These are phyloP conservation scores for Naganishia onofrii DNA, from an alignment of 768 basidiomycete genomes.

Conservation along the genomic window DNA sequence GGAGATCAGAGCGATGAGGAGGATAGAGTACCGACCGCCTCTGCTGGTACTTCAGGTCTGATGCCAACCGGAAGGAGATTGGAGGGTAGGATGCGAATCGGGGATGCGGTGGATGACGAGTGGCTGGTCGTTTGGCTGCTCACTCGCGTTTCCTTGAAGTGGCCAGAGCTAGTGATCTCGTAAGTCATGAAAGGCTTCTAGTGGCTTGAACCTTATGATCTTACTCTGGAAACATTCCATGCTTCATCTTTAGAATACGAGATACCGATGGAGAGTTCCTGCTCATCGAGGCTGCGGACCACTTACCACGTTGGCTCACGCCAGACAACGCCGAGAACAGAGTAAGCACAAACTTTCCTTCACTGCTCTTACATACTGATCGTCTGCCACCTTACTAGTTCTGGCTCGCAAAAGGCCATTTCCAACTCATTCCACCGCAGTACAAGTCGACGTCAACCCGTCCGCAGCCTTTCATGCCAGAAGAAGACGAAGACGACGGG, in stretches of 20 bases:
- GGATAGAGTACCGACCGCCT: not conserved
- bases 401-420: conserved; percentile 77
- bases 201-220: too few species aligned
- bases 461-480: conserved; percentile 31
- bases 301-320: conserved; percentile 82
- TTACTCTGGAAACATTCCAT: not conserved
- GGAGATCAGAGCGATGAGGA: not conserved
- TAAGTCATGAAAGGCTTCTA: conserved; percentile 50
- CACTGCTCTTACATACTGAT: not conserved
- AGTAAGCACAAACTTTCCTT: conserved; percentile 58
- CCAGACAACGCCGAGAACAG: conserved; percentile 89
- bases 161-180: conserved; percentile 74
- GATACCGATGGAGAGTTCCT: conserved; percentile 96
- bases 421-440: conserved; percentile 82
- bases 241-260: conserved; percentile 58
- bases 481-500: conserved; percentile 1
- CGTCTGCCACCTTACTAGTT: conserved; percentile 47
- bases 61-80: conserved; percentile 55
- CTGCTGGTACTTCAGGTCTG: not conserved
- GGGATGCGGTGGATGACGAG: conserved; percentile 96
- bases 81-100: conserved; percentile 82
- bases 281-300: conserved; percentile 91
- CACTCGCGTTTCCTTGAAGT: conserved; percentile 68
- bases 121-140: conserved; percentile 93
- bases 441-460: conserved; percentile 66